Conservation (phyloP, 305 asterid genomes). For the Solanum hybrid region DNA sequence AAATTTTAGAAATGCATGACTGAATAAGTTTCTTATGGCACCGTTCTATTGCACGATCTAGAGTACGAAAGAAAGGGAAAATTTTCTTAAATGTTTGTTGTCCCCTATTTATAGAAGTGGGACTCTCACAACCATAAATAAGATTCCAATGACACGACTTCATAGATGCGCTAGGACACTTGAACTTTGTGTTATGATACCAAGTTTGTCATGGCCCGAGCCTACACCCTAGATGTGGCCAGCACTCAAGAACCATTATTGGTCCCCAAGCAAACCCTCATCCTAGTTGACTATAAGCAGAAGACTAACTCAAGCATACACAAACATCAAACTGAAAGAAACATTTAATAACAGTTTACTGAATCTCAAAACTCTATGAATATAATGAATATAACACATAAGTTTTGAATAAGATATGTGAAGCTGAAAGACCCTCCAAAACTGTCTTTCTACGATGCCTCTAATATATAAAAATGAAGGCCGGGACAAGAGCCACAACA, state of each 20-base stretch:
- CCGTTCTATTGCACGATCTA: not conserved
- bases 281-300: not conserved
- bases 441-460: not conserved
- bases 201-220: not conserved
- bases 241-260: not conserved
- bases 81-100: not conserved
- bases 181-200: not conserved
- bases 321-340: not conserved
- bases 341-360: not conserved
- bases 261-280: not conserved
- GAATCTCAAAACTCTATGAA: not conserved
- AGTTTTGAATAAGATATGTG: not conserved
- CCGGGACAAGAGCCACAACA: not conserved
- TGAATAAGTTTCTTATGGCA: not conserved
- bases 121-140: not conserved
- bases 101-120: not conserved
- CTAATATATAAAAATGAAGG: not conserved
- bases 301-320: not conserved
- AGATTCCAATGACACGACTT: not conserved
- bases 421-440: not conserved
- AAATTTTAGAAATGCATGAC: not conserved
- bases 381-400: no score
- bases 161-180: not conserved
- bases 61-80: not conserved
- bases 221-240: not conserved